A percentile compares a stretch with the other conserved stretches of the same genome.
These are phyloP conservation scores for Camelina sativa DNA, from an alignment of 345 rosid species.

Conservation along the genomic window DNA sequence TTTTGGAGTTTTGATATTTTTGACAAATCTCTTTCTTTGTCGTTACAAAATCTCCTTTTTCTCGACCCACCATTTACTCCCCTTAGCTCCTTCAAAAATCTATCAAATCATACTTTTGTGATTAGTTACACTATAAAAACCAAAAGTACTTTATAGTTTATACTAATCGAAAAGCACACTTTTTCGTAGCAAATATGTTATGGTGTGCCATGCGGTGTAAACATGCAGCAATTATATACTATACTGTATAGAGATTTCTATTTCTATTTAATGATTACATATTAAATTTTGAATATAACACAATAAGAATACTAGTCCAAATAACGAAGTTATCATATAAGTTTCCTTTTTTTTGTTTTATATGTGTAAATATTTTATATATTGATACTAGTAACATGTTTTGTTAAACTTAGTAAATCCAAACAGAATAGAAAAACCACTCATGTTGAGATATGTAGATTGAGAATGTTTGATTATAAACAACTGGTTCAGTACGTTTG, in stretches of 20 bases:
- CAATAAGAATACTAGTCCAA: no score
- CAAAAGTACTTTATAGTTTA: background rate
- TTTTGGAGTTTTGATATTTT: conserved; percentile 25
- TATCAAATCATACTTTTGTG: conserved; percentile 33
- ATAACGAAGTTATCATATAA: no score
- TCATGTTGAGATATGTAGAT: background rate
- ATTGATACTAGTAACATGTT: background rate
- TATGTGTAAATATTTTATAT: no score
- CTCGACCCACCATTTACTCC: conserved; percentile 13
- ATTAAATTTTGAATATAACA: no score
- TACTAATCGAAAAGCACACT: background rate
- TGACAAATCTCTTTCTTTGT: conserved; percentile 25
- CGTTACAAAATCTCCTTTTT: conserved; percentile 31
- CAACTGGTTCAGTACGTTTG: background rate
- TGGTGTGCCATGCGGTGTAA: conserved; percentile 1
- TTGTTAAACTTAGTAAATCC: background rate
- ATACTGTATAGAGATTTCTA: no score
- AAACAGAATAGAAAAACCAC: background rate
- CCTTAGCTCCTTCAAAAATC: conserved; percentile 9
- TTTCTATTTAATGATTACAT: no score
- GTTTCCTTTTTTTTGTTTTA: no score
- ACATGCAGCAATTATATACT: background rate
- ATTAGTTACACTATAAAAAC: conserved; percentile 10
- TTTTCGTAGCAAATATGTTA: background rate
- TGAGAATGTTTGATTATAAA: conserved; percentile 10